Conservation (phyloP, 768 basidiomycete species). For the Phanerodontia chrysosporium region DNA sequence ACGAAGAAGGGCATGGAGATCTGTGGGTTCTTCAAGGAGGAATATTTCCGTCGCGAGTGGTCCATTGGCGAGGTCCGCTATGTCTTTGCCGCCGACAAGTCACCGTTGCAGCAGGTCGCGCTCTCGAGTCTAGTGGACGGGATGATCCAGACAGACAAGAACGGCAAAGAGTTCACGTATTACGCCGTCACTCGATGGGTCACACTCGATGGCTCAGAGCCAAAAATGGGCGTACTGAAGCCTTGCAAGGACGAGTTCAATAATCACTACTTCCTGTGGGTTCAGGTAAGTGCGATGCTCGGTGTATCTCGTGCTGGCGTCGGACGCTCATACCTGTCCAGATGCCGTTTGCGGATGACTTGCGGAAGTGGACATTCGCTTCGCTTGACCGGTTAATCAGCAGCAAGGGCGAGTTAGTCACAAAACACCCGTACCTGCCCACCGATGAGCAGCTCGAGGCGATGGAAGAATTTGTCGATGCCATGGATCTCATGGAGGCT, state of each 20-base stretch:
- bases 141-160: slow-evolving; percentile 39
- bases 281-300: slow-evolving; percentile 52
- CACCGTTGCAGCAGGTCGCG: slow-evolving; percentile 71
- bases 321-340: slow-evolving; percentile 23
- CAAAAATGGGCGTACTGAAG: slow-evolving; percentile 79
- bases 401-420: slow-evolving; percentile 69
- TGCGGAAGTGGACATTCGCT: slow-evolving; percentile 82
- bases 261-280: slow-evolving; percentile 71
- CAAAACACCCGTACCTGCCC: slow-evolving; percentile 78
- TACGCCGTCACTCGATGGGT: slow-evolving; percentile 86
- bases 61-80: slow-evolving; percentile 84
- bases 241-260: slow-evolving; percentile 49
- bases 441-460: slow-evolving; percentile 70
- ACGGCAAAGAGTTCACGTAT: neutral
- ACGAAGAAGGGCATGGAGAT: slow-evolving; percentile 86
- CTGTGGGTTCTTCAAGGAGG: slow-evolving; percentile 70
- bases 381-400: slow-evolving; percentile 71
- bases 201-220: slow-evolving; percentile 63
- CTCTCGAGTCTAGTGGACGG: slow-evolving; percentile 85
- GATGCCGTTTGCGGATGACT: slow-evolving; percentile 96
- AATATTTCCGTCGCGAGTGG: slow-evolving; percentile 75
- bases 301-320: neutral
- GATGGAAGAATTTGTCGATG: slow-evolving; percentile 86
- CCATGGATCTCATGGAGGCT: slow-evolving; percentile 80
- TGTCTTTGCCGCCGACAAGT: slow-evolving; percentile 70